phyloP scores from a whole-genome alignment of 148 eudicot species.

The Rhododendron williamsianum region DNA sequence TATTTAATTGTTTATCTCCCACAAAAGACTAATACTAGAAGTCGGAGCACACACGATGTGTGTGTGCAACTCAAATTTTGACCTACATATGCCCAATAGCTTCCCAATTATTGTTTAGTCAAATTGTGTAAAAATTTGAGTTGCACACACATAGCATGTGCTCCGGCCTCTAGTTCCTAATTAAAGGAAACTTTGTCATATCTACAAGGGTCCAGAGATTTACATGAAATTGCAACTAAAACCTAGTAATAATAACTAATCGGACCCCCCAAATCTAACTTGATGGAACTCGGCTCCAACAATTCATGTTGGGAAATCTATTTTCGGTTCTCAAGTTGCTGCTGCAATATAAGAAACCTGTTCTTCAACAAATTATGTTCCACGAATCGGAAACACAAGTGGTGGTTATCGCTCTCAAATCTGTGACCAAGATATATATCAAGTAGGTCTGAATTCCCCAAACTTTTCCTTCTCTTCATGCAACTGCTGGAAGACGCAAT shows the following conservation, averaged over 20 bases:
- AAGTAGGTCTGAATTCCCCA: constrained; percentile 47
- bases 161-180: not conserved
- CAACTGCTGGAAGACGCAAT: constrained; percentile 53
- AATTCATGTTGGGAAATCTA: not conserved
- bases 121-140: no score
- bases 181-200: no score
- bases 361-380: not conserved
- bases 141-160: no score
- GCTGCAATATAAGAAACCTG: not conserved
- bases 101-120: no score
- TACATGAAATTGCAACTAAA: not conserved
- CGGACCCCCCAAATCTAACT: not conserved
- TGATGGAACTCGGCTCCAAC: not conserved
- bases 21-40: no score
- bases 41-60: no score
- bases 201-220: not conserved
- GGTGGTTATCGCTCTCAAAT: not conserved
- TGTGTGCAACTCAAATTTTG: no score
- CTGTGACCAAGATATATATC: not conserved
- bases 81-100: no score
- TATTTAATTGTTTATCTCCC: no score
- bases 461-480: constrained; percentile 65
- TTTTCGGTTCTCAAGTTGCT: not conserved
- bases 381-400: not conserved
- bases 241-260: not conserved